Evolutionary conservation across 2,329 filamentous ascomycete species (phyloP), one percentile per base, ranked within the genome.

Genomic region (Aspergillus vadensis): DNA sequence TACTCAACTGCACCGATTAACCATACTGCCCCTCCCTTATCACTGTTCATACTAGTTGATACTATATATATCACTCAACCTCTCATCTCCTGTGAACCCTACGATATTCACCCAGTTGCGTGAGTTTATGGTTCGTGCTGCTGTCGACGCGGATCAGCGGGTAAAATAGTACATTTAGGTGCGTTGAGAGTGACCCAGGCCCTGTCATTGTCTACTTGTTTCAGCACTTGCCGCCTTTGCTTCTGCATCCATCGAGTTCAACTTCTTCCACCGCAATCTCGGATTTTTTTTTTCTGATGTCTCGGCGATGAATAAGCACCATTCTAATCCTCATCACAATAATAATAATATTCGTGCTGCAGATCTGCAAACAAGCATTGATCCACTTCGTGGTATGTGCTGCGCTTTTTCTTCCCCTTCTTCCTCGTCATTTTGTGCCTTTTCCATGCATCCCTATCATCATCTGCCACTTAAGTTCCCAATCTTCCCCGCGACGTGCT

Each of bases 291-390:
- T 19, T 47, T 55, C 14, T 47, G 55, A 66, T 70, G 68, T 64
- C 60, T 69, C 63, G 66, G 65, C 67, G 64, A 72, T 72, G 70
- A 54, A 52, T 57, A 57, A 63, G 62, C 60, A 53, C 44, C 47
- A 48, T 55, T 36, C 58, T 63, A 60, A 61, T 60, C 57, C 58
- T 60, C 38, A 48, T 30, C 32, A 5, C 32, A 50, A 52, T 47
- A 62, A 43, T 47, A 62, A 52, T 47, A 62, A 43, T 47, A 62
- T 57, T 59, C 51, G 65, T 60, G 63, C 63, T 57, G 64, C 69
- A 62, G 68, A 72, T 69, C 66, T 71, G 58, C 69, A 69, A 55
- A 58, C 68, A 62, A 66, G 64, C 62, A 63, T 68, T 61, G 64
- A 66, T 64, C 67, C 59, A 62, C 62, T 63, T 55, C 43, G 53